Evolutionary conservation across 495 filamentous ascomycete genomes (phyloP).

Genomic region (Clohesyomyces aquaticus): DNA sequence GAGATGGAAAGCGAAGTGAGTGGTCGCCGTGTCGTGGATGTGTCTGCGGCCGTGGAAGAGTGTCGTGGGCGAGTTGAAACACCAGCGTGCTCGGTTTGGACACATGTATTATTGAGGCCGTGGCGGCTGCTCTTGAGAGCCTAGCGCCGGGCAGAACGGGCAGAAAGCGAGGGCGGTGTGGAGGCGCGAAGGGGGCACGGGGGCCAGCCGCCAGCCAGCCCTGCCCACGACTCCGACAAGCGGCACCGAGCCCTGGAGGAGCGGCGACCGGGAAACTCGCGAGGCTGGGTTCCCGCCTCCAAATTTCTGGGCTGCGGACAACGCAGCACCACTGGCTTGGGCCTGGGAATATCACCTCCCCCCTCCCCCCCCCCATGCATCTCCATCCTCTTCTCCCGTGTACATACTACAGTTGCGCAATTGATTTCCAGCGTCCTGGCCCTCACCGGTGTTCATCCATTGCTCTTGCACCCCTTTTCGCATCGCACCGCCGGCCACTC

Average conservation of each 20-base stretch:
- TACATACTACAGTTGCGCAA: conserved; percentile 9
- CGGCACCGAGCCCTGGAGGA: too few species aligned
- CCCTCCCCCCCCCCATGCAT: neutral
- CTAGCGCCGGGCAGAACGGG: neutral
- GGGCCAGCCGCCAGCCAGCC: neutral
- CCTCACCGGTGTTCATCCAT: conserved; percentile 1
- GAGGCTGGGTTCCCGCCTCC: neutral
- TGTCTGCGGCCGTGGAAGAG: neutral
- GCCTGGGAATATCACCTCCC: neutral
- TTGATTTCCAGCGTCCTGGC: neutral
- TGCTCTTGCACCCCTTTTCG: conserved; percentile 2
- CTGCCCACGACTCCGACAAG: too few species aligned
- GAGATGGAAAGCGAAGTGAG: neutral
- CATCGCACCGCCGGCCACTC: conserved; percentile 15
- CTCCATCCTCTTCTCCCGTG: neutral
- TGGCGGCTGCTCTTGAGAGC: neutral
- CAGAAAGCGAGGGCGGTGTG: conserved; percentile 7
- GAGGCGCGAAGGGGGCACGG: neutral
- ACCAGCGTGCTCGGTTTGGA: neutral
- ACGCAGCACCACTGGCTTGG: conserved; percentile 10
- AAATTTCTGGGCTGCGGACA: too few species aligned
- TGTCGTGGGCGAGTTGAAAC: neutral
- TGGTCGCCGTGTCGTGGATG: neutral
- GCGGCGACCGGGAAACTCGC: neutral
- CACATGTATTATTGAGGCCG: neutral